A percentile compares a stretch with the other conserved stretches of the same genome.
Evolutionary conservation across 495 filamentous ascomycete genomes (phyloP).

Genomic region (Aspergillus heteromorphus): DNA sequence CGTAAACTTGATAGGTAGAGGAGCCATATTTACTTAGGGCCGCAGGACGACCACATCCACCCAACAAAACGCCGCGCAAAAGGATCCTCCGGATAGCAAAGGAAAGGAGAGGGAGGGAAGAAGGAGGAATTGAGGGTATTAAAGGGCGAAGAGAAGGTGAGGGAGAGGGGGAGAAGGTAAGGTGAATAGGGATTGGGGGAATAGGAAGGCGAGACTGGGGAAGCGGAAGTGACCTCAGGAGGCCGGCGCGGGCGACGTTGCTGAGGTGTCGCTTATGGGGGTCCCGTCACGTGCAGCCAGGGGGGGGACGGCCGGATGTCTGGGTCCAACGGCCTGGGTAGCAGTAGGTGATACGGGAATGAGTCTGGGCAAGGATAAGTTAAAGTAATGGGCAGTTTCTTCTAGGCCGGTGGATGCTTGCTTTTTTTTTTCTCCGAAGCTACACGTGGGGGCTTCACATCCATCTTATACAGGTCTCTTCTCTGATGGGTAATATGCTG

Average conservation of each 20-base stretch:
- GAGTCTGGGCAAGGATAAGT: background rate
- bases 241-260: constrained; percentile 35
- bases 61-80: constrained; percentile 43
- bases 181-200: constrained; percentile 20
- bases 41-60: constrained; percentile 47
- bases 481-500: too few species aligned
- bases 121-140: constrained; percentile 14
- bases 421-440: background rate
- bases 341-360: background rate
- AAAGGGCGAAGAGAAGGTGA: constrained; percentile 13
- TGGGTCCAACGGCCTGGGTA: background rate
- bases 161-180: constrained; percentile 13
- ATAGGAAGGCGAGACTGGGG: constrained; percentile 21
- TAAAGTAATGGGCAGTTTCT: background rate
- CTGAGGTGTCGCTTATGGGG: constrained; percentile 46
- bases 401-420: background rate
- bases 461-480: background rate
- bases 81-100: constrained; percentile 24
- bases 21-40: constrained; percentile 58
- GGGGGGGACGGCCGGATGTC: background rate
- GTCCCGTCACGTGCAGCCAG: constrained; percentile 29
- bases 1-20: constrained; percentile 89
- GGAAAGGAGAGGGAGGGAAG: constrained; percentile 18
- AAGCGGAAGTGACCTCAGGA: constrained; percentile 40
- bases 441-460: background rate